Base-by-base conservation (phyloP, 1,139 yeast species). In the Candida mesenterica region DNA sequence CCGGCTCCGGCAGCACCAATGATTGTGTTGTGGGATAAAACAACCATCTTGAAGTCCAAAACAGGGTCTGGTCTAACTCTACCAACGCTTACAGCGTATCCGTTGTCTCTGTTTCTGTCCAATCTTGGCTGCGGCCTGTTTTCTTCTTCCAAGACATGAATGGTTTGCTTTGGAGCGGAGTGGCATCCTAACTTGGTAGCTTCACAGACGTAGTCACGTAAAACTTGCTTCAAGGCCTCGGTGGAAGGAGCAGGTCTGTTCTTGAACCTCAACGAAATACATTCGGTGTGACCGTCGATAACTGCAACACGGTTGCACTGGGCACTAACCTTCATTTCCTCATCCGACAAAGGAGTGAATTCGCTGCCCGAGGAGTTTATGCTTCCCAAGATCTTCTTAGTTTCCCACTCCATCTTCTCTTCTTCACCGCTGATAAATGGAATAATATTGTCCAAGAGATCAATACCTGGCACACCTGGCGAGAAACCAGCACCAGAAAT, bases 1-100 rank as follows among this genome's bases (percentile, higher is more conserved):
- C 98, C 98, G n/a, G 97, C 86, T 56, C 99, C 99, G 20, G 99
- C 99, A 53, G 98, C 99, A 55, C 99, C 99, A 49, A 92, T 86
- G 52, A 92, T 78, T 39, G 99, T 92, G 72, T 92, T 92, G 65
- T 92, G 99, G 17, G 97, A 89, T 49, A 92, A 72, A 20, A 89
- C 94, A 40, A 92, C 96, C 90, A 92, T 92, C 69, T 92, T 94
- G 70, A 79, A 80, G 61, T 94, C 98, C 52, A 92, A 74, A 9
- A 92, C 88, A 13, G 96, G 88, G 58, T 92, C 98, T 49, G 79
- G 86, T 69, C 99, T 82, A 39, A 92, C 68, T 65, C 98, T 79
- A 38, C 99, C 99, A 36, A 94, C 97, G 33, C 94, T 77, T 32
- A 92, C 97, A 47, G 96, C 95, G 61, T 78, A 94, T 15, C 99